Percentiles rank a stretch among this genome's conserved stretches.
Conservation (phyloP, 768 basidiomycete genomes). For the Mycena indigotica region DNA sequence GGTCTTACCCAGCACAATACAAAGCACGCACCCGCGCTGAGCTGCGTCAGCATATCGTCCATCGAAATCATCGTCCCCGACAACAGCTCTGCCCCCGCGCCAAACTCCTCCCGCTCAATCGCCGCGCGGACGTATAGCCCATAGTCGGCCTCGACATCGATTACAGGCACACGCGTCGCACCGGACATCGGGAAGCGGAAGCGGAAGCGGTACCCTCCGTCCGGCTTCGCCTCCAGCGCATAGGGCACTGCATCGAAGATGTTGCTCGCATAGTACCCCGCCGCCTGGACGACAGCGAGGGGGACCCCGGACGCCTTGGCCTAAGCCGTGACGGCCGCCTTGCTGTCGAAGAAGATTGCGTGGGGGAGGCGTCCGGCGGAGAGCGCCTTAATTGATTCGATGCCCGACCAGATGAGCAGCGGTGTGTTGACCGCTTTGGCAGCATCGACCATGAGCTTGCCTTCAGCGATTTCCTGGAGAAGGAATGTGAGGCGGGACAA, state of each 20-base stretch:
- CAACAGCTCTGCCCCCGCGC: slow-evolving; percentile 2
- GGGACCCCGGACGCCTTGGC: background rate
- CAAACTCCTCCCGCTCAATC: slow-evolving; percentile 8
- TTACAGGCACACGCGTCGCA: slow-evolving; percentile 3
- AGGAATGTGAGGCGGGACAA: slow-evolving; percentile 1
- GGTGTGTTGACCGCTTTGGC: too few relatives aligned
- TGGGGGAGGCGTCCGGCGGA: background rate
- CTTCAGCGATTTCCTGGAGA: too few relatives aligned
- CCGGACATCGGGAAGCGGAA: slow-evolving; percentile 4
- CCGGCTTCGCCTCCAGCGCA: background rate
- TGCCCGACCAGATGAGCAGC: slow-evolving; percentile 8
- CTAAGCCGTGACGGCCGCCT: slow-evolving; percentile 4
- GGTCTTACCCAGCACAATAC: background rate
- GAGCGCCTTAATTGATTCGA: background rate
- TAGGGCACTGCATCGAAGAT: background rate
- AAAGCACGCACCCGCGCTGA: background rate
- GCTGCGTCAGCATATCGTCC: background rate
- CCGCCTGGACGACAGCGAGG: slow-evolving; percentile 1
- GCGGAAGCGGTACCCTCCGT: background rate
- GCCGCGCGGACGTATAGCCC: slow-evolving; percentile 12
- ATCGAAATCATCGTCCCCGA: slow-evolving; percentile 1
- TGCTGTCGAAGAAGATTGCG: slow-evolving; percentile 5
- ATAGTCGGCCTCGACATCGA: slow-evolving; percentile 9
- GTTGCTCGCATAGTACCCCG: slow-evolving; percentile 1
- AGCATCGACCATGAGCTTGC: too few relatives aligned